Conservation (phyloP, 2,329 filamentous ascomycete species). For the Alternaria panax region DNA sequence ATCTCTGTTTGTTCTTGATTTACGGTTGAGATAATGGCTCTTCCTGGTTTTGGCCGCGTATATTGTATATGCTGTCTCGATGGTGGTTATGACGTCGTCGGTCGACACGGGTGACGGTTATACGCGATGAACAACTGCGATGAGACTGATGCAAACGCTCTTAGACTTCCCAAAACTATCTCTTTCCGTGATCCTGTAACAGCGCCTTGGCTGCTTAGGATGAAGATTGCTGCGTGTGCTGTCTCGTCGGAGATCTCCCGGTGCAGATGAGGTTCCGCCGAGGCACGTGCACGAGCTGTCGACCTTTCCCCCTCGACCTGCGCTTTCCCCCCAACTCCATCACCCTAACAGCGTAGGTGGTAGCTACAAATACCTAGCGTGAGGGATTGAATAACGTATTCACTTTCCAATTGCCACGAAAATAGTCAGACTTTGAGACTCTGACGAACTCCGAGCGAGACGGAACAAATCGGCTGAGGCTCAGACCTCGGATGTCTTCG, state of each 20-base stretch:
- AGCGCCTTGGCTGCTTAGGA: not conserved
- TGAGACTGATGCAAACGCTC: rapidly evolving
- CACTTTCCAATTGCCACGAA: not conserved
- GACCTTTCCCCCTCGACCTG: not conserved
- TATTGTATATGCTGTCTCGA: not conserved
- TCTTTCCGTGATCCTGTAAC: not conserved
- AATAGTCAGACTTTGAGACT: not conserved
- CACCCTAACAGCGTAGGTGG: too few relatives aligned
- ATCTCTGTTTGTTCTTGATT: not conserved
- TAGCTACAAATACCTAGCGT: too few relatives aligned
- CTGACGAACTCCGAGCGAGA: not conserved
- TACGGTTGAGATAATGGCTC: too few relatives aligned
- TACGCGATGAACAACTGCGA: too few relatives aligned
- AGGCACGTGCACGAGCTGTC: not conserved
- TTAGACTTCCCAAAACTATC: not conserved
- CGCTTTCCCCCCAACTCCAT: not conserved
- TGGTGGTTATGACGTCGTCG: not conserved
- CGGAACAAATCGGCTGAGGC: not conserved
- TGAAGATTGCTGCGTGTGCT: not conserved
- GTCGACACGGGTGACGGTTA: not conserved
- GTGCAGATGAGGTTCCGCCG: not conserved
- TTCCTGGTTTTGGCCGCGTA: not conserved
- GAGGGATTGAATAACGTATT: not conserved
- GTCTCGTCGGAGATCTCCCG: not conserved
- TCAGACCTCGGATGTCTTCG: not conserved